A percentile compares a stretch with the other conserved stretches of the same genome.
Conservation (phyloP, 441 rosid species). For the Theobroma grandiflorum region DNA sequence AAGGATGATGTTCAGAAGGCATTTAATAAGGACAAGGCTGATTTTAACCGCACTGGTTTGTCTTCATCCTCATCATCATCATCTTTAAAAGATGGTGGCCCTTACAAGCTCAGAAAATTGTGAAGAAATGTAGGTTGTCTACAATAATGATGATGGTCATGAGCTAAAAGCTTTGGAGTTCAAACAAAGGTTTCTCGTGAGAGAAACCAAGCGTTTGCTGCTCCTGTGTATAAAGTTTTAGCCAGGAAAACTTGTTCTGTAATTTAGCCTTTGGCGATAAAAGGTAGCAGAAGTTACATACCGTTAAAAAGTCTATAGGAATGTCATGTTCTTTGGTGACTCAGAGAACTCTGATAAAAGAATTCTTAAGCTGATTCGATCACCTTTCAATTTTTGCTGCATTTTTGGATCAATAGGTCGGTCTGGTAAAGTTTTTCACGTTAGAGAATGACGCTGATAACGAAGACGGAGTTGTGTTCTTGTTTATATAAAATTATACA, state of each 20-base stretch:
- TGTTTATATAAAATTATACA: background rate
- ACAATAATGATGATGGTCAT: slow-evolving; percentile 9
- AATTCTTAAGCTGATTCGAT: background rate
- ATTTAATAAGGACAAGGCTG: slow-evolving; percentile 82
- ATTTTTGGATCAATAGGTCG: background rate
- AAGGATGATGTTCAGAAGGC: slow-evolving; percentile 83
- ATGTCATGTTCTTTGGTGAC: slow-evolving; percentile 7
- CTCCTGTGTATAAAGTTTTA: background rate
- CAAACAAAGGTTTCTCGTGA: background rate
- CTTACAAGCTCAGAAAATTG: slow-evolving; percentile 35
- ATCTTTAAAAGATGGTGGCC: slow-evolving; percentile 42
- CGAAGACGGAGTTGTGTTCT: background rate
- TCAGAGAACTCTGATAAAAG: background rate
- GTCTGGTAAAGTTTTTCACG: background rate
- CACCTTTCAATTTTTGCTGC: background rate
- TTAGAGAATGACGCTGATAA: background rate
- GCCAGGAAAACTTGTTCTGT: background rate
- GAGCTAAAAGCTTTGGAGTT: background rate
- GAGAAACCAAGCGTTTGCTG: background rate
- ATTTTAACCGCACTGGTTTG: slow-evolving; percentile 49
- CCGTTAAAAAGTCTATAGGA: background rate
- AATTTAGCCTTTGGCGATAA: background rate
- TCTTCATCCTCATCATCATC: slow-evolving; percentile 70
- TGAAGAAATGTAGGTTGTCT: slow-evolving; percentile 22
- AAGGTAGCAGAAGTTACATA: slow-evolving; percentile 8